Evolutionary conservation across 306 rosid genomes (phyloP).

Genomic region (Lablab purpureus): DNA sequence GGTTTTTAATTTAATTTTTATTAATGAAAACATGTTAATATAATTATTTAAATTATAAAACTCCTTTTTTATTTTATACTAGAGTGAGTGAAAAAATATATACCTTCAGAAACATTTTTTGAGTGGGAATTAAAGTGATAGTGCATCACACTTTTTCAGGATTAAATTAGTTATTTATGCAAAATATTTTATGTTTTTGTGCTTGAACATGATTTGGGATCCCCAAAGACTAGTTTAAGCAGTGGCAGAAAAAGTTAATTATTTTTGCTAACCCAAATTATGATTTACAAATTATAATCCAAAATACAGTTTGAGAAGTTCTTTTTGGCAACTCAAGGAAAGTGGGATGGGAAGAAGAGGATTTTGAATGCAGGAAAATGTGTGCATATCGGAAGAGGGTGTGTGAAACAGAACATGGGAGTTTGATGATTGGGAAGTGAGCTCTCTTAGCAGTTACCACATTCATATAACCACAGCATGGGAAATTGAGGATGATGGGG

Average conservation of each 20-base stretch:
- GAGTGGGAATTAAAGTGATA: too few relatives aligned
- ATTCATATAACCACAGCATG: slow-evolving; percentile 53
- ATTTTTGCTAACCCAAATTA: neutral
- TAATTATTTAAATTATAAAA: too few relatives aligned
- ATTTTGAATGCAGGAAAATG: slow-evolving; percentile 47
- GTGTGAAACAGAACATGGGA: slow-evolving; percentile 63
- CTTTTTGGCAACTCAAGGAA: neutral
- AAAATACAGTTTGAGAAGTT: neutral
- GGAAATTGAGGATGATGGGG: slow-evolving; percentile 59
- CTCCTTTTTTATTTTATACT: too few relatives aligned
- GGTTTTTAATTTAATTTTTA: too few relatives aligned
- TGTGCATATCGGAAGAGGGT: slow-evolving; percentile 50
- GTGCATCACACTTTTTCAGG: too few relatives aligned
- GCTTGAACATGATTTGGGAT: neutral
- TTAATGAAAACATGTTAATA: too few relatives aligned
- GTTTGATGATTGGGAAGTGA: slow-evolving; percentile 55
- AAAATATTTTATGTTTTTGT: neutral
- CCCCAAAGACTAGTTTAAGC: neutral
- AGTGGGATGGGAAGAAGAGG: slow-evolving; percentile 30
- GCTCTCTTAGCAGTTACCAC: slow-evolving; percentile 42
- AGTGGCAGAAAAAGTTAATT: neutral
- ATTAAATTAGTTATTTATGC: too few relatives aligned
- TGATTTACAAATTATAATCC: neutral
- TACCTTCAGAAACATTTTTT: too few relatives aligned
- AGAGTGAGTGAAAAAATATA: too few relatives aligned